Percentiles rank a stretch among this genome's conserved stretches.
These are phyloP conservation scores for Hypoxylon sp. DNA, from an alignment of 2,329 filamentous ascomycete species.

Conservation along the genomic window DNA sequence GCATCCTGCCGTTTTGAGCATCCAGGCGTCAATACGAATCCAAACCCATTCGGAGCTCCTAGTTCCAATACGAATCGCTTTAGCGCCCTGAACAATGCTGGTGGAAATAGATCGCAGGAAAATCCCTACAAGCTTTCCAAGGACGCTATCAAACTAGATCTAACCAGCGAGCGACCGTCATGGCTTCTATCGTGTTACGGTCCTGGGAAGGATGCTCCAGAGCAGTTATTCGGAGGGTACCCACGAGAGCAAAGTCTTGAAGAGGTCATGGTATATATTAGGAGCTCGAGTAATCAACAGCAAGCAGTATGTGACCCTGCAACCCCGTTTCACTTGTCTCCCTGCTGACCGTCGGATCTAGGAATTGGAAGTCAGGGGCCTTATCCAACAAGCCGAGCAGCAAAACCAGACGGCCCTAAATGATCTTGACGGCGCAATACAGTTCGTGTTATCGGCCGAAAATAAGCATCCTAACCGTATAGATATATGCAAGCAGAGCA, in stretches of 20 bases:
- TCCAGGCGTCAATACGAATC: constrained; percentile 56
- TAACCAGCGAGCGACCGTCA: constrained; percentile 79
- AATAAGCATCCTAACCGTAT: constrained; percentile 82
- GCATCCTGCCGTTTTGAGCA: constrained; percentile 71
- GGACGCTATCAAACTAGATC: constrained; percentile 74
- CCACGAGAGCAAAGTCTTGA: constrained; percentile 89
- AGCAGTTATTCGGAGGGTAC: constrained; percentile 85
- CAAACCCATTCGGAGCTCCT: constrained; percentile 58
- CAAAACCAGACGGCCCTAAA: constrained; percentile 80
- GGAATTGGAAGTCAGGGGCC: constrained; percentile 71
- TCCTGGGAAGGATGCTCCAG: constrained; percentile 81
- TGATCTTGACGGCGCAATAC: constrained; percentile 79
- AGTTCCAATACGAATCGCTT: constrained; percentile 53
- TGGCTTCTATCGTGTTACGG: constrained; percentile 93
- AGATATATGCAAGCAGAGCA: constrained; percentile 71
- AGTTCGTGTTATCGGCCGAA: constrained; percentile 76
- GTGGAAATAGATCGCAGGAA: constrained; percentile 37
- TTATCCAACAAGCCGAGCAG: constrained; percentile 75
- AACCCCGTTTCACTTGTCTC: constrained; percentile 7
- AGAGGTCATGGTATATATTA: constrained; percentile 85
- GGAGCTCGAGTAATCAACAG: constrained; percentile 56
- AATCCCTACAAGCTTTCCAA: constrained; percentile 67
- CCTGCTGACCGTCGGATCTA: constrained; percentile 53
- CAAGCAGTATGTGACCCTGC: constrained; percentile 61
- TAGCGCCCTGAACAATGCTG: constrained; percentile 50